A percentile compares a stretch with the other conserved stretches of the same genome.
Evolutionary conservation across 441 rosid species (phyloP).

Genomic region (Eruca vesicaria): DNA sequence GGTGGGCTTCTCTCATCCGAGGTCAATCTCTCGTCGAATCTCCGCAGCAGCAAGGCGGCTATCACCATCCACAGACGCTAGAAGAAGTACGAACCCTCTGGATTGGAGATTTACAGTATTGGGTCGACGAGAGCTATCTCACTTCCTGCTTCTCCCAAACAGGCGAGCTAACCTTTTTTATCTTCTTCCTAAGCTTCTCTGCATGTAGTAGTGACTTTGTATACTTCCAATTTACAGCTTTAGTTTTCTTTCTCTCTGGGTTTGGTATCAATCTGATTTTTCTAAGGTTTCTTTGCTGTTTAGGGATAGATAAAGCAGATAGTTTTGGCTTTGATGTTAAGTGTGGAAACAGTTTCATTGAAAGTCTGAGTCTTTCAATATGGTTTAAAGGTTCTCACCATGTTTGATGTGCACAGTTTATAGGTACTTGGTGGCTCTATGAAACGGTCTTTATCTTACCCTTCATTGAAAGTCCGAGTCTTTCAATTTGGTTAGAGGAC

Average conservation of each 20-base stretch:
- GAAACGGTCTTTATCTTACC: no score
- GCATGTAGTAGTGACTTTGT: not conserved
- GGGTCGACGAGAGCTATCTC: constrained; percentile 92
- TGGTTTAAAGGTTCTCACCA: no score
- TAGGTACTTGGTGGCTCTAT: no score
- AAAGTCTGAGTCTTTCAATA: no score
- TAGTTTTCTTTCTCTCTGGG: not conserved
- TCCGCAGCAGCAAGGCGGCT: constrained; percentile 30
- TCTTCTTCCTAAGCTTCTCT: not conserved
- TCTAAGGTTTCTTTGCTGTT: not conserved
- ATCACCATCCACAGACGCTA: constrained; percentile 78
- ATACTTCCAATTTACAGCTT: not conserved
- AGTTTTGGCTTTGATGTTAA: not conserved
- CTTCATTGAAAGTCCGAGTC: no score
- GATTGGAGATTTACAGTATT: no score
- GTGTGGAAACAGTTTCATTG: not conserved
- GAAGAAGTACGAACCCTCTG: constrained; percentile 96
- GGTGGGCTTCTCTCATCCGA: constrained; percentile 22
- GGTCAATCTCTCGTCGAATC: constrained; percentile 22
- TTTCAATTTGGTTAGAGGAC: no score
- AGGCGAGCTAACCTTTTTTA: constrained; percentile 65
- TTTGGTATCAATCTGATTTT: not conserved
- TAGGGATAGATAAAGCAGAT: not conserved
- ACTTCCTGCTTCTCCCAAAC: constrained; percentile 86
- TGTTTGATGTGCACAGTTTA: not conserved